Evolutionary conservation across 2,329 filamentous ascomycete genomes (phyloP).

Genomic region (Ambrosiella xylebori): DNA sequence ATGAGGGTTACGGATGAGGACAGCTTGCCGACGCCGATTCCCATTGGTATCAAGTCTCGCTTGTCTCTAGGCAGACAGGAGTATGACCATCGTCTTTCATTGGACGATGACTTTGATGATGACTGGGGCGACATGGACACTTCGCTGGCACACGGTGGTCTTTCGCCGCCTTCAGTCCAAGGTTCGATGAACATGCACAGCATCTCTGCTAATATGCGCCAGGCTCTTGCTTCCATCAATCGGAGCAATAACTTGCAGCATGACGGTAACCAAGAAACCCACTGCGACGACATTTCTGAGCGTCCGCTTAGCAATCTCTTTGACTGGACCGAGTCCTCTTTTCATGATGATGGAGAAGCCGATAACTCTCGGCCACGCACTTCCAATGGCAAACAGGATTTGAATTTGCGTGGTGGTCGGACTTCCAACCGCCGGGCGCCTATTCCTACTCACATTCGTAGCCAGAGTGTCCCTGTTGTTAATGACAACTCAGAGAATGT

Average conservation of each 20-base stretch:
- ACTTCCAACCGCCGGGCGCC: constrained; percentile 48
- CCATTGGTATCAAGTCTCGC: constrained; percentile 7
- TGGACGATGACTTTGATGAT: constrained; percentile 47
- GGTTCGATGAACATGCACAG: constrained; percentile 35
- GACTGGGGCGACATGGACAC: constrained; percentile 39
- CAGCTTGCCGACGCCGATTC: constrained; percentile 30
- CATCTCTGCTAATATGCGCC: constrained; percentile 35
- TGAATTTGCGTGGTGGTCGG: constrained; percentile 43
- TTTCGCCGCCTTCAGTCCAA: constrained; percentile 37
- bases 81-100: constrained; percentile 26
- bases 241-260: constrained; percentile 22
- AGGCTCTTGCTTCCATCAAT: constrained; percentile 36
- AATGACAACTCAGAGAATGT: constrained; percentile 38
- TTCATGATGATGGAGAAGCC: constrained; percentile 42
- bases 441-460: constrained; percentile 55
- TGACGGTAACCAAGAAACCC: constrained; percentile 15
- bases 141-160: constrained; percentile 31
- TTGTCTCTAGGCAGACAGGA: constrained; percentile 3
- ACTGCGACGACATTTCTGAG: constrained; percentile 20
- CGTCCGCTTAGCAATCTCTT: constrained; percentile 53
- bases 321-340: constrained; percentile 56
- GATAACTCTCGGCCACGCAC: constrained; percentile 51
- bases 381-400: constrained; percentile 58
- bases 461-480: constrained; percentile 62
- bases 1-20: constrained; percentile 44